Evolutionary conservation across 352 stramenopile species (phyloP).

Genomic region (Globisporangium perplexum): DNA sequence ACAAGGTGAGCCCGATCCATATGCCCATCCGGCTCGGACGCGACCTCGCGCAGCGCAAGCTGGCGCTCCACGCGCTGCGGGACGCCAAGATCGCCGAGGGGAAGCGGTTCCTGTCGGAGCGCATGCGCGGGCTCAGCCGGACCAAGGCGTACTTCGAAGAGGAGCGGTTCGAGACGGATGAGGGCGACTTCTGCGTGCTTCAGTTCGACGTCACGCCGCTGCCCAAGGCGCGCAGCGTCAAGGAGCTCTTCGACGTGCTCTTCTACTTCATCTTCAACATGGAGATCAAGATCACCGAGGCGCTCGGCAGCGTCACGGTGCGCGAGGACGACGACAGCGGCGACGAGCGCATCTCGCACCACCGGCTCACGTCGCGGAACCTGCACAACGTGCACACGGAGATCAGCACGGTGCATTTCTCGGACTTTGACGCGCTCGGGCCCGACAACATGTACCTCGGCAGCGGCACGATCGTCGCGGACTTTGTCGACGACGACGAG

Average conservation of each 20-base stretch:
- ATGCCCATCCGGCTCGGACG: too few species aligned
- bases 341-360: constrained; percentile 28
- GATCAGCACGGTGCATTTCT: constrained; percentile 29
- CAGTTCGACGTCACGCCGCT: constrained; percentile 37
- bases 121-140: too few species aligned
- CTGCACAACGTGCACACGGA: constrained; percentile 19
- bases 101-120: too few species aligned
- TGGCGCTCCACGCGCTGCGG: too few species aligned
- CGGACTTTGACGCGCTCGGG: constrained; percentile 16
- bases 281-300: constrained; percentile 48
- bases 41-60: too few species aligned
- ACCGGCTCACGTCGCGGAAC: constrained; percentile 28
- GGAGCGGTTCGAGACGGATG: constrained; percentile 22
- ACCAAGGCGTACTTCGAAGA: constrained; percentile 1
- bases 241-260: constrained; percentile 33
- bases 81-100: too few species aligned
- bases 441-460: constrained; percentile 7
- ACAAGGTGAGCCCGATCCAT: too few species aligned
- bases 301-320: constrained; percentile 35
- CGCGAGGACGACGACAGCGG: constrained; percentile 44
- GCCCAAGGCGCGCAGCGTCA: constrained; percentile 20
- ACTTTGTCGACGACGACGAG: constrained; percentile 37
- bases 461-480: constrained; percentile 22
- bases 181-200: constrained; percentile 25
- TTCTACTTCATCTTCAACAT: constrained; percentile 31